Base-by-base conservation (phyloP, 306 rosid species). In the Cercis canadensis region DNA sequence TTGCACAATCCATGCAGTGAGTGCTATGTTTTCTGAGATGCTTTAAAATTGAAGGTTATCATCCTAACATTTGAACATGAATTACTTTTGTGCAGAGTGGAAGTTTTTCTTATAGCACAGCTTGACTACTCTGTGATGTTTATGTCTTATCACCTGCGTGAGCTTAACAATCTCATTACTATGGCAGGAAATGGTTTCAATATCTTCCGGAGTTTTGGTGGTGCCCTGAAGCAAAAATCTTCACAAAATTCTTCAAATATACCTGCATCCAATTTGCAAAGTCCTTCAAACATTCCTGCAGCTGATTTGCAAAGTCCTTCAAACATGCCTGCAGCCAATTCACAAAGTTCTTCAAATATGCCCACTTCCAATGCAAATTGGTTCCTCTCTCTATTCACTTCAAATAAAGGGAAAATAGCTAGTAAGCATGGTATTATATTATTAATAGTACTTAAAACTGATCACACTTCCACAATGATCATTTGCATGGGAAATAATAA, bases 121-220 rank as follows among this genome's bases (percentile, higher is more conserved):
- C 41, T 46, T 61, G 47, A 61, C 19, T 54, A 53, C 34, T 47
- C 7, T 81, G 69, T 40, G 18, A 64, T 31, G 51, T 37, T 52
- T 51, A 59, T 54, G 12, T 55, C 45, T 7, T 29, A 13, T 61
- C 39, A 40, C 45, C 37, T 32, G 24, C 37, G 45, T 53, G 59
- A 69, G n/a, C 72, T 49, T 62, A 46, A 24, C 47, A 34, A 55
- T 72, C 76, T 74, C 14, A 8, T 54, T 59, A 46, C 15, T 65
- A 60, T 80, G 33, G 54, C 81, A 80, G 88, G 79, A 74, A 78
- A 74, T 24, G 59, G 81, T 53, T 72, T 83, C 61, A 77, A 63
- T n/a, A 40, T 62, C 49, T 65, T 77, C 72, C 59, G 60, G 5
- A 73, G 33, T 50, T 64, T 68, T n/a, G 47, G 77, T 11, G 67